Evolutionary conservation across 2,329 filamentous ascomycete genomes (phyloP).

Genomic region (Thermothelomyces thermophilus): DNA sequence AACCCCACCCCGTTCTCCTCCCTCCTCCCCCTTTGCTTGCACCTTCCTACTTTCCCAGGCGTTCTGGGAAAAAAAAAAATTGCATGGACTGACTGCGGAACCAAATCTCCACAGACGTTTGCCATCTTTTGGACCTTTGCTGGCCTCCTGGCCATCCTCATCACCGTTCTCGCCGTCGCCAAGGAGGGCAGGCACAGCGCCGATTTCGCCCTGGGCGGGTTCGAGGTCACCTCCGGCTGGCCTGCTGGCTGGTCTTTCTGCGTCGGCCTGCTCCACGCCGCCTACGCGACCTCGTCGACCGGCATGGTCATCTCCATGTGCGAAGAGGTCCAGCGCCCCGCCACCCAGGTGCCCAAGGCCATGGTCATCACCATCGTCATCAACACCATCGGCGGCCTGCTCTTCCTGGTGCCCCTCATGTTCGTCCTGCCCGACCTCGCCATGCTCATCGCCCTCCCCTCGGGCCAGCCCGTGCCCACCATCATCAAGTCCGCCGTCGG

Average conservation of each 20-base stretch:
- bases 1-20: too few relatives aligned
- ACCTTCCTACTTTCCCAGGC: too few relatives aligned
- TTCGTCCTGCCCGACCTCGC: slow-evolving; percentile 62
- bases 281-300: slow-evolving; percentile 67
- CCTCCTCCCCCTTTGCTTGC: too few relatives aligned
- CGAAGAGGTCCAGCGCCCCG: slow-evolving; percentile 61
- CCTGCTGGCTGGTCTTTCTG: slow-evolving; percentile 63
- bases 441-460: slow-evolving; percentile 45
- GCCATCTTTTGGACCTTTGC: slow-evolving; percentile 71
- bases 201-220: slow-evolving; percentile 59
- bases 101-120: slow-evolving; percentile 51
- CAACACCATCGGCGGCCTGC: slow-evolving; percentile 59
- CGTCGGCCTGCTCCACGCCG: slow-evolving; percentile 65
- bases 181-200: slow-evolving; percentile 60
- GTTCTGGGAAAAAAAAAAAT: too few relatives aligned
- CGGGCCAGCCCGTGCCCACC: slow-evolving; percentile 56
- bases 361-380: slow-evolving; percentile 63
- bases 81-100: too few relatives aligned
- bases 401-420: slow-evolving; percentile 62
- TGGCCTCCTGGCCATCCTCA: slow-evolving; percentile 58
- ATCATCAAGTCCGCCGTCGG: slow-evolving; percentile 60
- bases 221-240: slow-evolving; percentile 65
- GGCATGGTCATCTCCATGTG: slow-evolving; percentile 79
- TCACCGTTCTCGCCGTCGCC: slow-evolving; percentile 58
- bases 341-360: slow-evolving; percentile 63